phyloP scores from a whole-genome alignment of 352 stramenopile genomes.

The Globisporangium parvum region DNA sequence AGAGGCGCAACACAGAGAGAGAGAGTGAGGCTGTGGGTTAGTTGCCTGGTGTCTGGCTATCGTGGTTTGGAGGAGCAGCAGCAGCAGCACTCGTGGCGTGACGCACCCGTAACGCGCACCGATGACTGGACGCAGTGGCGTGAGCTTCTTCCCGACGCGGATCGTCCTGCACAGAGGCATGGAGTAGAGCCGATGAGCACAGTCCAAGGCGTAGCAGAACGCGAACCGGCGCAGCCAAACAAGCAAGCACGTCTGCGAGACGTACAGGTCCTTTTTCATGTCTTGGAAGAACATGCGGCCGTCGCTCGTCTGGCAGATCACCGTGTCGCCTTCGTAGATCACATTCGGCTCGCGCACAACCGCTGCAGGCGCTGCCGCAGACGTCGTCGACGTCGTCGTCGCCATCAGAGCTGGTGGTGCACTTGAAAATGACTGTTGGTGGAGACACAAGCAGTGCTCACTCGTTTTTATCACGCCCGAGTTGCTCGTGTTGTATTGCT shows the following conservation, averaged over 20 bases:
- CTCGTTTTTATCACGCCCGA: too few relatives aligned
- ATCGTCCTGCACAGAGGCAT: conserved; percentile 31
- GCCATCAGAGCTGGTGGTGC: not conserved
- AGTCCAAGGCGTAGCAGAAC: not conserved
- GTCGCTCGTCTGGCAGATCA: conserved; percentile 85
- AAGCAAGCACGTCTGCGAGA: not conserved
- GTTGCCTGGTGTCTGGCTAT: too few relatives aligned
- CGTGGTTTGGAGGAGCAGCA: too few relatives aligned
- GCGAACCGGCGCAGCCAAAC: not conserved
- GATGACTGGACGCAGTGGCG: conserved; percentile 60
- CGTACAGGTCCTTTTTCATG: conserved; percentile 64
- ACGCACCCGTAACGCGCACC: conserved; percentile 63
- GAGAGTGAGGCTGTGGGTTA: too few relatives aligned
- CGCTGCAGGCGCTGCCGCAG: not conserved
- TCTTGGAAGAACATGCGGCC: conserved; percentile 82
- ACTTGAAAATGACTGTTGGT: not conserved
- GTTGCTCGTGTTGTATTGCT: too few relatives aligned
- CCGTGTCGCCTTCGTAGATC: conserved; percentile 83
- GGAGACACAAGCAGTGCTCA: too few relatives aligned
- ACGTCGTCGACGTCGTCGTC: not conserved
- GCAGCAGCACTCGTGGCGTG: not conserved
- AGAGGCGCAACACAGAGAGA: too few relatives aligned
- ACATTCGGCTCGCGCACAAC: conserved; percentile 44
- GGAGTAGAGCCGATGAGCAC: too few relatives aligned
- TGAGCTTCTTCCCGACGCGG: conserved; percentile 78